Evolutionary conservation across 2,329 filamentous ascomycete genomes (phyloP), one percentile per base, ranked within the genome.

Genomic region (Hypoxylon sp.): DNA sequence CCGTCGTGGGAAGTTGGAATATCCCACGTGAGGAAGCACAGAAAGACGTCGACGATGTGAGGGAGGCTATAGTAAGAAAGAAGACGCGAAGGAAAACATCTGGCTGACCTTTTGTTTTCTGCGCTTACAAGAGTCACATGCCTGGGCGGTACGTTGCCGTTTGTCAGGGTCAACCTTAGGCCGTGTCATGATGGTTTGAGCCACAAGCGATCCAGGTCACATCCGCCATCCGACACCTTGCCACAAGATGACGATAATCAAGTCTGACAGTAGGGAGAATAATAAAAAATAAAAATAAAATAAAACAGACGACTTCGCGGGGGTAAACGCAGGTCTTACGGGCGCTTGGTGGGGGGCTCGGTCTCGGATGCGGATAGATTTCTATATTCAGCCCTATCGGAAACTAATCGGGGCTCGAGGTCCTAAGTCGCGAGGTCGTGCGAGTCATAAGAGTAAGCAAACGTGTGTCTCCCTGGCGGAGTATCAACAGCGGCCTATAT

Each of bases 31-130:
- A 48, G 42, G 49, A 40, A 45, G 43, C 45, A 56, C 51, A 33
- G 45, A 42, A 37, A 60, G 46, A 58, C 60, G 46, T 40, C 31
- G 51, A 46, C 33, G 54, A 42, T 55, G 55, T 42, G 57, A 61
- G 51, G 43, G 48, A 55, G 47, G 46, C 41, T 47, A 37, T 48
- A 26, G 48, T 52, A 43, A 53, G 48, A 15, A 31, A 31, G 31
- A 42, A 42, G 21, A 31, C 26, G 17, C 48, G 15, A 20, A 41
- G 50, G 27, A 21, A 50, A 52, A 33, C 29, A 26, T 47, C 50
- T 26, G 48, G 67, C 81, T 78, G 69, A 86, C 86, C 79, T 88
- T 89, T 74, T 88, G 86, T 72, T 89, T 89, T 60, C 86, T 81
- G 58, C 81, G 79, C 73, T 87, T 88, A 75, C 86, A 89, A 61